Percentiles rank a stretch among this genome's conserved stretches.
Conservation (phyloP, 805 yeast species). For the Wickerhamiella cacticola region DNA sequence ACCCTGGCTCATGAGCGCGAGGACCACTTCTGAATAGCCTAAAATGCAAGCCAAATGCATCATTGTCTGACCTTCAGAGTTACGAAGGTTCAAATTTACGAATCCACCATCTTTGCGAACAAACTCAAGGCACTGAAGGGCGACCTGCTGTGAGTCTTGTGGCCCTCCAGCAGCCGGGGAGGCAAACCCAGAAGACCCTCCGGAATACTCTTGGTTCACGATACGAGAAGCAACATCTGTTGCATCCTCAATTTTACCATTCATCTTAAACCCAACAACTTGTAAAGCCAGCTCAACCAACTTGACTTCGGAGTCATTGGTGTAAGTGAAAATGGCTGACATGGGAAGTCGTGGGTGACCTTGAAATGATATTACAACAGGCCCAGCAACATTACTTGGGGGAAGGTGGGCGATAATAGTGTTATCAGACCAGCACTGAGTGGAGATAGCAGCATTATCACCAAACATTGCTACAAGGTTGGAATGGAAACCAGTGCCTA, state of each 20-base stretch:
- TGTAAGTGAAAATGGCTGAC: conserved; percentile 60
- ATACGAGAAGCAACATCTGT: conserved; percentile 84
- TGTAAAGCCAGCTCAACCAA: conserved; percentile 90
- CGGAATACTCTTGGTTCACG: conserved; percentile 37
- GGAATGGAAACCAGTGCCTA: conserved; percentile 76
- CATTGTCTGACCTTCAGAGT: conserved; percentile 74
- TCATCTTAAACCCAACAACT: conserved; percentile 93
- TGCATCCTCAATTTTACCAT: conserved; percentile 90
- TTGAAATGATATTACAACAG: conserved; percentile 78
- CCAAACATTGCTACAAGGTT: conserved; percentile 84
- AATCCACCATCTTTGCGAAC: conserved; percentile 26
- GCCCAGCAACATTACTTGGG: conserved; percentile 81
- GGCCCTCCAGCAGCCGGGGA: conserved; percentile 18
- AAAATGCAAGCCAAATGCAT: conserved; percentile 73
- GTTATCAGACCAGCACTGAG: conserved; percentile 92
- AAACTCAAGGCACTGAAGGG: conserved; percentile 23
- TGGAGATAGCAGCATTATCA: conserved; percentile 38
- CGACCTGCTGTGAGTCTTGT: conserved; percentile 20
- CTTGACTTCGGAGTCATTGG: conserved; percentile 92
- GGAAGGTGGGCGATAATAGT: conserved; percentile 91
- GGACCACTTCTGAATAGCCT: conserved; percentile 52
- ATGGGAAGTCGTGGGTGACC: conserved; percentile 31
- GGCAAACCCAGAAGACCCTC: conserved; percentile 4
- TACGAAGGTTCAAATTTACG: conserved; percentile 74
- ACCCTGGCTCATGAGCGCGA: conserved; percentile 50